A percentile compares a stretch with the other conserved stretches of the same genome.
These are phyloP conservation scores for Camillea tinctor DNA, from an alignment of 2,329 filamentous ascomycete genomes.

Conservation along the genomic window DNA sequence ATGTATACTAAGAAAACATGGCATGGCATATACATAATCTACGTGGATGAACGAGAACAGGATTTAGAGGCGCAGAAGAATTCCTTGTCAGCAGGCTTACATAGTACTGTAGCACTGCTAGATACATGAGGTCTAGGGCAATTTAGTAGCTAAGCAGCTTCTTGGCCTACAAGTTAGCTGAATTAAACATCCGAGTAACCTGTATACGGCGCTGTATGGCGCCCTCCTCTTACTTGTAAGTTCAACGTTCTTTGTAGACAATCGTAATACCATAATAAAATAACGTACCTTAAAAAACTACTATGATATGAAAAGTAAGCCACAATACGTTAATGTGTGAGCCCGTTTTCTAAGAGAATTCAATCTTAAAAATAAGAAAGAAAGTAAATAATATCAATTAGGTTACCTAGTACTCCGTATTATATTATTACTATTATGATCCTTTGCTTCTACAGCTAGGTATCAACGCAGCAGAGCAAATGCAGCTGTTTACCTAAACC, in stretches of 20 bases:
- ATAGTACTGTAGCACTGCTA: background rate
- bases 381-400: background rate
- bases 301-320: background rate
- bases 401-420: too few relatives aligned
- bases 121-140: too few relatives aligned
- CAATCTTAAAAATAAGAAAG: background rate
- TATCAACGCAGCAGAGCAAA: too few relatives aligned
- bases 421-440: background rate
- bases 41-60: background rate
- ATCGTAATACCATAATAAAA: background rate
- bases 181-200: background rate
- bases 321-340: background rate
- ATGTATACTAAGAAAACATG: too few relatives aligned
- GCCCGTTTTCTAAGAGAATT: background rate
- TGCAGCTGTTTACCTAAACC: too few relatives aligned
- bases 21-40: background rate
- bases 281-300: background rate
- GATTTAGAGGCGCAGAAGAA: background rate
- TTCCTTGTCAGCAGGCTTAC: background rate
- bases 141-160: too few relatives aligned
- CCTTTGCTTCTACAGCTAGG: background rate
- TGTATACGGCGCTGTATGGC: background rate
- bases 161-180: too few relatives aligned
- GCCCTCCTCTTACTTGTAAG: too few relatives aligned
- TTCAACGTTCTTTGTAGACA: background rate